Evolutionary conservation across 805 yeast species (phyloP), one percentile per base, ranked within the genome.

Genomic region (Candida krabiensis): DNA sequence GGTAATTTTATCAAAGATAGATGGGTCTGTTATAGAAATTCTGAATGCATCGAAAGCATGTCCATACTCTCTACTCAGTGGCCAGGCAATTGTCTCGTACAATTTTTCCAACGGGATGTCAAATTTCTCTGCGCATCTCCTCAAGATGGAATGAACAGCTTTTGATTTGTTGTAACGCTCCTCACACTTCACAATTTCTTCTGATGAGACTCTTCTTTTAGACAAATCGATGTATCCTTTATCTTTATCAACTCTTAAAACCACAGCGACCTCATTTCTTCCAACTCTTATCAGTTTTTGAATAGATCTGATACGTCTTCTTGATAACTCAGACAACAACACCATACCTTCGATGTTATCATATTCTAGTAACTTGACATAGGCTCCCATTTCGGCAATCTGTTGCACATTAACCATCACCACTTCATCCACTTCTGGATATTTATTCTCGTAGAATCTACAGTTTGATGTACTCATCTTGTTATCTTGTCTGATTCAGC

Each of bases 311-410:
- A 93, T 93, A 73, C 99, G 95, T 76, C 99, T 88, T 79, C 99
- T 86, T 25, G 98, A 90, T 54, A 93, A 77, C 70, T 93, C 99
- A 28, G 96, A 85, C 56, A 93, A 77, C 50, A 93, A 73, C 41
- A 93, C 96, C 99, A 93, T 93, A 59, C 99, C 99, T 69, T 93
- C 99, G 60, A 93, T 91, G 64, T 91, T 93, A 69, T 93, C 98
- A 62, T 93, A 93, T 69, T 93, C 99, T 49, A 93, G 76, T 50
- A 93, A 75, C 66, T 89, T 91, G 49, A 93, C 96, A 65, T 93
- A 93, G 11, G 99, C 99, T 43, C 99, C 99, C 99, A 93, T 93
- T 67, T 93, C 99, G 52, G 98, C 99, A 55, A 93, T 93, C 64
- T 86, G 95, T 66, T 86, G 95, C 53, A 93, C 99, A 67, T 93